Evolutionary conservation across 257 asterid genomes (phyloP), one percentile per base, ranked within the genome.

Genomic region (Fraxinus cuspidata): DNA sequence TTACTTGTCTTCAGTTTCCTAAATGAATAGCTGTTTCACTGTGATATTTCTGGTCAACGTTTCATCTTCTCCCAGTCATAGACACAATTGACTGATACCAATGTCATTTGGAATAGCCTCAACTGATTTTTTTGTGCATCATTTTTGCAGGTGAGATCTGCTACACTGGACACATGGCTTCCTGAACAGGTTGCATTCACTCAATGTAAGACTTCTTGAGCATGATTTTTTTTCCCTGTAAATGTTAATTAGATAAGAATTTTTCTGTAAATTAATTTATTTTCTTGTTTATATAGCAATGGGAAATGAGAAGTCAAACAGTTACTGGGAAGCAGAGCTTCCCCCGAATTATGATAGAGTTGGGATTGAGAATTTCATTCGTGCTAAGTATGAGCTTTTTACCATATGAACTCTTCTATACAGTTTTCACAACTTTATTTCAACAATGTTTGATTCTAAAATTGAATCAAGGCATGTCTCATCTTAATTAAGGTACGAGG

Each of bases 81-180:
- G 42, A 49, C 58, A 15, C 16, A 42, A 42, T 42, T 11, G 16
- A 53, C 18, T 66, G 74, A 53, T 28, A 10, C 44, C 34, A 53
- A 16, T 51, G 27, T 68, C 34, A 64, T 53, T 35, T 74, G 72
- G 25, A 29, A 51, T 79, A 77, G 63, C 7, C 66, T 79, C 16
- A 2, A 11, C n/a, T 67, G 42, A 23, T 72, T 74, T 42, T 38
- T 83, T 78, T 82, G 60, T 23, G 60, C 1, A 0, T 51, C 60
- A 82, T 47, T 68, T 79, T 80, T 73, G 69, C 80, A 96, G 99
- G 99, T 96, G 85, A 90, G 99, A 85, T 96, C 99, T 83, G 98
- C 99, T 75, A 92, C 99, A 53, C 98, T 96, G 71, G 99, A 96
- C 78, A 96, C 99, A 56, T 96, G 99, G 99, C 97, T 96, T 83